phyloP scores from a whole-genome alignment of 345 rosid genomes.

The rapeseed (Brassica napus) region DNA sequence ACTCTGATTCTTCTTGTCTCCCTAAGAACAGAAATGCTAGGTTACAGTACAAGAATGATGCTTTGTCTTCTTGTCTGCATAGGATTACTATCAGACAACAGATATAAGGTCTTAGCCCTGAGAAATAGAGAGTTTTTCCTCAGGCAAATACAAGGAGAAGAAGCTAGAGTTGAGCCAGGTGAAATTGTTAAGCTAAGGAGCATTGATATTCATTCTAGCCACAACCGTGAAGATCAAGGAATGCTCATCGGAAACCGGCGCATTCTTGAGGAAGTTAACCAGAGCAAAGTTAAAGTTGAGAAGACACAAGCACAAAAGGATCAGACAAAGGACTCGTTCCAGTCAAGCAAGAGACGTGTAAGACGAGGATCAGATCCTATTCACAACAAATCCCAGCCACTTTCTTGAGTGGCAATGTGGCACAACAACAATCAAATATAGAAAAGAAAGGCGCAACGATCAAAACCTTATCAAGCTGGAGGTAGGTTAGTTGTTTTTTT shows the following conservation, averaged over 20 bases:
- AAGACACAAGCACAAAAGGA: slow-evolving; percentile 41
- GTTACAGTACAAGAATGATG: slow-evolving; percentile 44
- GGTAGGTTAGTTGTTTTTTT: slow-evolving; percentile 43
- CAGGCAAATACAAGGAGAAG: slow-evolving; percentile 40
- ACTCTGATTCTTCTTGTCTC: slow-evolving; percentile 50
- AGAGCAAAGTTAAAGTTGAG: slow-evolving; percentile 39
- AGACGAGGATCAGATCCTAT: slow-evolving; percentile 85
- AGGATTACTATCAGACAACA: slow-evolving; percentile 52
- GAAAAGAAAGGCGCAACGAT: slow-evolving; percentile 15
- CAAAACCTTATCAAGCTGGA: slow-evolving; percentile 33
- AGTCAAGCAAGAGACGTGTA: slow-evolving; percentile 71
- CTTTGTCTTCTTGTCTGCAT: slow-evolving; percentile 57
- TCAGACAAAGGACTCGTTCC: slow-evolving; percentile 51
- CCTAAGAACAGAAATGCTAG: slow-evolving; percentile 48
- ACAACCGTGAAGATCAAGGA: slow-evolving; percentile 35
- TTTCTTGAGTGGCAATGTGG: slow-evolving; percentile 24
- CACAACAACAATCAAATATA: slow-evolving; percentile 41
- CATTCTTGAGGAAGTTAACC: slow-evolving; percentile 42
- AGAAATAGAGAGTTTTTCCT: slow-evolving; percentile 47
- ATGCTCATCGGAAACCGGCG: slow-evolving; percentile 38
- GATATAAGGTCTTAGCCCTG: slow-evolving; percentile 47
- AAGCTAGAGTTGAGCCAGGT: slow-evolving; percentile 31
- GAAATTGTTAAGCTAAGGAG: slow-evolving; percentile 46
- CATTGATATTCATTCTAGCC: slow-evolving; percentile 37
- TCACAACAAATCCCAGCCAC: slow-evolving; percentile 60